Evolutionary conservation across 129 eudicot genomes (phyloP), one percentile per base, ranked within the genome.

Genomic region (Tagetes erecta): DNA sequence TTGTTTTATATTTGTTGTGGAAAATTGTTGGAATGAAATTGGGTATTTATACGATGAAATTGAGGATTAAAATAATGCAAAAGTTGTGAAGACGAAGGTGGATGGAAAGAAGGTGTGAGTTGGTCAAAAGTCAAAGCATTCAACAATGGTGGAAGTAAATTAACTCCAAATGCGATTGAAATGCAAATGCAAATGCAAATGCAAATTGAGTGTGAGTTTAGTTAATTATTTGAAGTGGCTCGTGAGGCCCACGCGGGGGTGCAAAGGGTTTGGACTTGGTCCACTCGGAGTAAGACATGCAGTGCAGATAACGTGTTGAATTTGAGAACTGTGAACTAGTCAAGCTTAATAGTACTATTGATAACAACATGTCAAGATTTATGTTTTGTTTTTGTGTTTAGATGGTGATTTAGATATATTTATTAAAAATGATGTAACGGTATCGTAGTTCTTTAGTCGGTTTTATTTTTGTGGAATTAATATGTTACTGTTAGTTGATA

Each of bases 81-180:
- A 70, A 63, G 68, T 47, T 9, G 47, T 51, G 50, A 46, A 36
- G 72, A 70, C 79, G 86, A 70, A 85, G 67, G 88, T 38, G 64
- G 31, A 8, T 0, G 44, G 90, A 31, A 81, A 86, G 97, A 92
- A 92, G 80, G 93, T 85, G 91, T 73, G 92, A 88, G 68, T 81
- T 70, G 30, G 91, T 84, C 94, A 84, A 85, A 76, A 86, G 97
- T 91, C 97, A 87, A 85, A 84, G 63, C 56, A 84, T 82, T 82
- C 83, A 80, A 85, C 73, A 53, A 75, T 78, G 82, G 82, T 78
- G 73, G 82, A 78, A 67, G 73, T 72, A 77, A 68, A 77, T 80
- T 60, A 67, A 33, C 0, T 39, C 3, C 5, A 68, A 68, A 57
- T 77, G 31, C 76, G 75, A 63, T 53, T 78, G 76, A 57, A 68